Percentiles rank a stretch among this genome's conserved stretches.
phyloP scores from a whole-genome alignment of 257 asterid genomes.

The Nicotiana noctiflora region DNA sequence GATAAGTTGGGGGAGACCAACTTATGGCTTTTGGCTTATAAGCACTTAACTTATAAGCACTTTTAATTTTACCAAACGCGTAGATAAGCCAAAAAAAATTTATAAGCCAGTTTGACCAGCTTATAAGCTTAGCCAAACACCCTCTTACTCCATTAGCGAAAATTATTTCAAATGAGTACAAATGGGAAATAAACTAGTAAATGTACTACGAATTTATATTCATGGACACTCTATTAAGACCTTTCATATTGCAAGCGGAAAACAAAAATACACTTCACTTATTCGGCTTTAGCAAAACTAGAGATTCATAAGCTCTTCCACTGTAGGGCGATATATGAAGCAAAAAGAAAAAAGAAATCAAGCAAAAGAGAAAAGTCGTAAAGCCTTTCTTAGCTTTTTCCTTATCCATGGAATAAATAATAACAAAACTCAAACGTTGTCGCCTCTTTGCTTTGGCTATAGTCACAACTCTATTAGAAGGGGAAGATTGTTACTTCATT shows the following conservation, averaged over 20 bases:
- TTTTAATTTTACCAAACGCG: too few relatives aligned
- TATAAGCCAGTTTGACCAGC: too few relatives aligned
- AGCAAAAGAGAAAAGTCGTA: neutral
- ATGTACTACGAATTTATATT: neutral
- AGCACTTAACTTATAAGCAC: too few relatives aligned
- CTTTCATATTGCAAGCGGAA: neutral
- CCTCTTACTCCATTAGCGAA: conserved; percentile 5
- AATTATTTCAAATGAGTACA: neutral
- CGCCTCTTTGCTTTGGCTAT: neutral
- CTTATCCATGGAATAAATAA: neutral
- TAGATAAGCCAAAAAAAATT: too few relatives aligned
- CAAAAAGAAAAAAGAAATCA: neutral
- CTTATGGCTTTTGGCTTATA: too few relatives aligned
- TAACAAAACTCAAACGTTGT: neutral
- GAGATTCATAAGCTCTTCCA: too few relatives aligned
- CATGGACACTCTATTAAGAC: neutral
- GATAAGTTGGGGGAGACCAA: too few relatives aligned
- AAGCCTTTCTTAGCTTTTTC: neutral
- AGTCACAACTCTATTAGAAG: neutral
- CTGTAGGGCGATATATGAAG: neutral
- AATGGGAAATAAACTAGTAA: conserved; percentile 7
- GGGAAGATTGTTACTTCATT: neutral
- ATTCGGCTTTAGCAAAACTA: too few relatives aligned
- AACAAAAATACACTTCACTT: too few relatives aligned
- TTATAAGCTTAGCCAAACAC: too few relatives aligned